Percentiles rank a stretch among this genome's conserved stretches.
Evolutionary conservation across 441 rosid genomes (phyloP).

Genomic region (Mallotus japonicus): DNA sequence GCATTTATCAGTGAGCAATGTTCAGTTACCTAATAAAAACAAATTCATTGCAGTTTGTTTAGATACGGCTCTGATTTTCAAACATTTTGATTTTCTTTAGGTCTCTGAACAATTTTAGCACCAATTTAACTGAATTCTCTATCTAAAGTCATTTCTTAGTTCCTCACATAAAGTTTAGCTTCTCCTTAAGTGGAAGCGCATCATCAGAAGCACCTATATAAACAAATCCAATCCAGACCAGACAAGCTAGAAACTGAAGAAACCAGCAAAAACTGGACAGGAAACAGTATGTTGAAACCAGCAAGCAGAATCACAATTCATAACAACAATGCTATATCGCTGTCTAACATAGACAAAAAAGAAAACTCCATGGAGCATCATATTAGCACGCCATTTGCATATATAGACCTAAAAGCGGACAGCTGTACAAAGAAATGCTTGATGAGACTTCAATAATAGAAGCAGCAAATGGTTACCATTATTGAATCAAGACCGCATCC

Average conservation of each 20-base stretch:
- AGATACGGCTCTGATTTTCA: background rate
- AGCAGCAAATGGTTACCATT: slow-evolving; percentile 43
- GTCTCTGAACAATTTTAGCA: background rate
- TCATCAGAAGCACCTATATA: background rate
- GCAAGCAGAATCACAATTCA: too few relatives aligned
- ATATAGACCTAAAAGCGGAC: background rate
- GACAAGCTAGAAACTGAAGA: background rate
- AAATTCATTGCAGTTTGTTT: background rate
- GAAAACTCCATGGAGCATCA: background rate
- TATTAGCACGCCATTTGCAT: background rate
- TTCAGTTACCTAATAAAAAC: background rate
- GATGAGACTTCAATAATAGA: too few relatives aligned
- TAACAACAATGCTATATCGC: too few relatives aligned
- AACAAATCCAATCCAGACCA: background rate
- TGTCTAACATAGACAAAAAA: background rate
- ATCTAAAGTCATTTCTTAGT: background rate
- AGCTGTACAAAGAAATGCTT: too few relatives aligned
- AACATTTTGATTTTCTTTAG: background rate
- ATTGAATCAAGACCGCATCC: slow-evolving; percentile 75
- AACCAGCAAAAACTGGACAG: background rate
- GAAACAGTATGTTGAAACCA: too few relatives aligned
- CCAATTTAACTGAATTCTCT: background rate
- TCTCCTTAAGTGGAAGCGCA: background rate
- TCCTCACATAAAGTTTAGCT: background rate
- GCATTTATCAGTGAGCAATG: background rate